Evolutionary conservation across 2,329 filamentous ascomycete species (phyloP).

Genomic region (Davidsoniella virescens): DNA sequence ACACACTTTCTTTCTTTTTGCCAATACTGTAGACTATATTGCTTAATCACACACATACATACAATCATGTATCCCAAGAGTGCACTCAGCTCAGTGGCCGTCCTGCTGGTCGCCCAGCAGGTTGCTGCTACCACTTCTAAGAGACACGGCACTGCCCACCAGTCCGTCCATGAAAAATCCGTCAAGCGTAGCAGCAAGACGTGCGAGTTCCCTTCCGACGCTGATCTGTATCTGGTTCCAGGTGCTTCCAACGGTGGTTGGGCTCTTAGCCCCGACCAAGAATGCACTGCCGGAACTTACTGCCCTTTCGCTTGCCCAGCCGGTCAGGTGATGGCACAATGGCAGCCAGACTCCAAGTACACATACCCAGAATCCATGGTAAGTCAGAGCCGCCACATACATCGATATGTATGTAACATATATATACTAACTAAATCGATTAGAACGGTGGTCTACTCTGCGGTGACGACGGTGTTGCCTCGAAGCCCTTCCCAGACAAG

Average conservation of each 20-base stretch:
- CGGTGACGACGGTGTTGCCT: conserved; percentile 45
- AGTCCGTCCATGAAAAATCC: conserved; percentile 12
- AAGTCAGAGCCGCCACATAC: conserved; percentile 19
- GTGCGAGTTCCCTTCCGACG: conserved; percentile 51
- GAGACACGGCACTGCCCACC: conserved; percentile 4
- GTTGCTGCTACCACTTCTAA: conserved; percentile 5
- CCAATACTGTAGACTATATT: conserved; percentile 5
- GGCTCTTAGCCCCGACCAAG: conserved; percentile 62
- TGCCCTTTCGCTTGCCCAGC: conserved; percentile 65
- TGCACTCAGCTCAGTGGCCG: conserved; percentile 18
- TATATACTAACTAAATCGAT: conserved; percentile 1
- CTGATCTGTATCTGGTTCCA: conserved; percentile 51
- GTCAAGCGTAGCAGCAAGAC: conserved; percentile 15
- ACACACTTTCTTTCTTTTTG: not conserved
- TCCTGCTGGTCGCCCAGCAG: conserved; percentile 13
- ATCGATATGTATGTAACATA: not conserved
- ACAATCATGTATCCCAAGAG: conserved; percentile 16
- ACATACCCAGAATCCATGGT: conserved; percentile 57
- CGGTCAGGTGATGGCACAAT: conserved; percentile 63
- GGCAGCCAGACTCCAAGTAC: conserved; percentile 57
- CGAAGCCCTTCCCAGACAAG: conserved; percentile 51
- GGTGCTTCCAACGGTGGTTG: conserved; percentile 51
- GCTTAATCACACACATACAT: not conserved
- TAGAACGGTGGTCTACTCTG: conserved; percentile 63
- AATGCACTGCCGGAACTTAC: conserved; percentile 49